Evolutionary conservation across 2,329 filamentous ascomycete genomes (phyloP).

Genomic region (Cryphonectria carpinicola): DNA sequence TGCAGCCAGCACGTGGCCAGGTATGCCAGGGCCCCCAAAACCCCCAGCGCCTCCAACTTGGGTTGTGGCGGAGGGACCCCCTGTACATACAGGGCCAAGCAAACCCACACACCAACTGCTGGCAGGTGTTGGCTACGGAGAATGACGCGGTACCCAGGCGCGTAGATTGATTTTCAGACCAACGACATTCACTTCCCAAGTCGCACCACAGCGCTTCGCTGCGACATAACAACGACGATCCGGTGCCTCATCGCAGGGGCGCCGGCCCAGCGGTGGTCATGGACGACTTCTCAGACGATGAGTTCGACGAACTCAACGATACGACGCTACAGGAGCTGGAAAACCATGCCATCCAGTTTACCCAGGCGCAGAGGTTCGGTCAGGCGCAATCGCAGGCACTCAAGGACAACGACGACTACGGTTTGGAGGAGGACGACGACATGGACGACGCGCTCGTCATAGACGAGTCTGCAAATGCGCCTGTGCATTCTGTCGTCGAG

Average conservation of each 20-base stretch:
- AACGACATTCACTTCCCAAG: background rate
- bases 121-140: background rate
- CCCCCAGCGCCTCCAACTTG: background rate
- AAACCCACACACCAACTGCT: background rate
- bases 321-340: slow-evolving; percentile 65
- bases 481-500: slow-evolving; percentile 43
- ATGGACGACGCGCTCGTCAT: slow-evolving; percentile 62
- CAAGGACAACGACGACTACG: slow-evolving; percentile 41
- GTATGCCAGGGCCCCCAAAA: background rate
- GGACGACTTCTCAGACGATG: slow-evolving; percentile 68
- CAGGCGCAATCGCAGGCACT: slow-evolving; percentile 37
- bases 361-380: slow-evolving; percentile 49
- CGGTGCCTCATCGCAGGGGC: slow-evolving; percentile 3
- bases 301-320: slow-evolving; percentile 63
- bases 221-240: background rate
- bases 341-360: slow-evolving; percentile 64
- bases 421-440: slow-evolving; percentile 61
- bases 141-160: background rate
- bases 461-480: slow-evolving; percentile 48
- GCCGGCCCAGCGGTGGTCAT: slow-evolving; percentile 36
- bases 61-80: background rate
- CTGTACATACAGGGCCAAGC: background rate
- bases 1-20: background rate
- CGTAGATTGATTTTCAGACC: slow-evolving; percentile 3
- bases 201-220: background rate